Evolutionary conservation across 179 eudicot genomes (phyloP).

Genomic region (Amaranthus tricolor): DNA sequence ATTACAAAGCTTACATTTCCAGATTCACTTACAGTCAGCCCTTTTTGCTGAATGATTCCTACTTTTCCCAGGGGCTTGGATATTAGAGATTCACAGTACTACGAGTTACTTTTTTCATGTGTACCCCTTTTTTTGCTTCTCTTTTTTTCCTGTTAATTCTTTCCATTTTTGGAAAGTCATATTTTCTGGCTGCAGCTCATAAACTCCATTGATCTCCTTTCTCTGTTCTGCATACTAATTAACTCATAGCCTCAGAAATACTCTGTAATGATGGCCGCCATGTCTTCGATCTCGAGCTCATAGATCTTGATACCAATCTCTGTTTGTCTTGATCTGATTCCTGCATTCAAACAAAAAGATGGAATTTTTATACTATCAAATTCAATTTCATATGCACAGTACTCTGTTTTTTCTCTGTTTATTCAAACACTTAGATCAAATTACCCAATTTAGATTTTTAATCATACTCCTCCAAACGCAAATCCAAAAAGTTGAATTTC

Average conservation of each 20-base stretch:
- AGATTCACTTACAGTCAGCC: slow-evolving; percentile 4
- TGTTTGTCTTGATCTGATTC: slow-evolving; percentile 42
- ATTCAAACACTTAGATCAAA: neutral
- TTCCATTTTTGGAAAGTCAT: slow-evolving; percentile 4
- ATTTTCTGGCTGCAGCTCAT: neutral
- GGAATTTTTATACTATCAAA: too few species aligned
- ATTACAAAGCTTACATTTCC: slow-evolving; percentile 12
- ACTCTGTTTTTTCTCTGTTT: neutral
- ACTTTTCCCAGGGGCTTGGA: slow-evolving; percentile 3
- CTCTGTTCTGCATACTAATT: slow-evolving; percentile 7
- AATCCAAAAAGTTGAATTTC: too few species aligned
- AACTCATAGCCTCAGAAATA: slow-evolving; percentile 66
- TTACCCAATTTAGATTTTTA: too few species aligned
- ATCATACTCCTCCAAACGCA: too few species aligned
- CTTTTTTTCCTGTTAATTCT: slow-evolving; percentile 2
- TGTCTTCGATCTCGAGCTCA: slow-evolving; percentile 52
- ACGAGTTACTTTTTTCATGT: neutral
- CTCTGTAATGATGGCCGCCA: slow-evolving; percentile 91
- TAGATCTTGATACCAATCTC: slow-evolving; percentile 44
- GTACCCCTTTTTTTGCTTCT: neutral
- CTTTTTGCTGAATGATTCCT: neutral
- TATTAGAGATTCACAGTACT: neutral
- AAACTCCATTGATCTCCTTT: slow-evolving; percentile 3
- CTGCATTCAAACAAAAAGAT: slow-evolving; percentile 26
- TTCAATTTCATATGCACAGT: neutral